A percentile compares a stretch with the other conserved stretches of the same genome.
These are phyloP conservation scores for Ustilago esculenta DNA, from an alignment of 1,284 basidiomycete species.

Conservation along the genomic window DNA sequence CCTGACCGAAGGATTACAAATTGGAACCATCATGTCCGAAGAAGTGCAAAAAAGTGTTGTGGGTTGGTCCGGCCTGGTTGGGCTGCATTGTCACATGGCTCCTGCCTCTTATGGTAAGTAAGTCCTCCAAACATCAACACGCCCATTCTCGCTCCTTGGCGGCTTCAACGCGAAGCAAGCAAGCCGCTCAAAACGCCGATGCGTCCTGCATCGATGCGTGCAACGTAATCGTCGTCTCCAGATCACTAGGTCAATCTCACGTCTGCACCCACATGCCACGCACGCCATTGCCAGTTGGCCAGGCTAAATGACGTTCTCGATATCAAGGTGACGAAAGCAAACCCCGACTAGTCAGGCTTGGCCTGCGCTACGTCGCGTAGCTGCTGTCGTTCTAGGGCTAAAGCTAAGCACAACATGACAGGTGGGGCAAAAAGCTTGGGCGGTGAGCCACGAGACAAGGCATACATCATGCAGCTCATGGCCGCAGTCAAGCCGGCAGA, in stretches of 20 bases:
- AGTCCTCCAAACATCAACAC: too few species aligned
- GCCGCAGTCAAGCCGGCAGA: conserved; percentile 48
- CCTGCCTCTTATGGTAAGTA: conserved; percentile 32
- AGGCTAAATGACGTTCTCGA: too few species aligned
- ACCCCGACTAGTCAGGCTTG: too few species aligned
- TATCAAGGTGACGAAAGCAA: too few species aligned
- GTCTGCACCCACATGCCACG: neutral
- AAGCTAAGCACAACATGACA: conserved; percentile 49
- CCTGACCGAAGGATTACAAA: conserved; percentile 11
- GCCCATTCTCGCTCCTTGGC: too few species aligned
- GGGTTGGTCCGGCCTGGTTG: too few species aligned
- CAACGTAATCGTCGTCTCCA: too few species aligned
- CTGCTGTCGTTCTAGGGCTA: conserved; percentile 17
- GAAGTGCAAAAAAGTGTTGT: conserved; percentile 5
- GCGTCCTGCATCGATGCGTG: neutral
- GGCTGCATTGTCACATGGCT: conserved; percentile 34
- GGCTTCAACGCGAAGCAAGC: too few species aligned
- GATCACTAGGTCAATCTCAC: too few species aligned
- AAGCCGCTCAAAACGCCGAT: conserved; percentile 19
- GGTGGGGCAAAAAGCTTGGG: conserved; percentile 53
- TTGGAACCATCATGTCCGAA: conserved; percentile 19
- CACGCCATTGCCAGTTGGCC: neutral
- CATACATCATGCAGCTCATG: conserved; percentile 55
- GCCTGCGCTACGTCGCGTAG: conserved; percentile 1
- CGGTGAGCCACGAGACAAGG: conserved; percentile 47